A percentile compares a stretch with the other conserved stretches of the same genome.
These are phyloP conservation scores for Puccinia hordei DNA, from an alignment of 1,284 basidiomycete genomes.

Conservation along the genomic window DNA sequence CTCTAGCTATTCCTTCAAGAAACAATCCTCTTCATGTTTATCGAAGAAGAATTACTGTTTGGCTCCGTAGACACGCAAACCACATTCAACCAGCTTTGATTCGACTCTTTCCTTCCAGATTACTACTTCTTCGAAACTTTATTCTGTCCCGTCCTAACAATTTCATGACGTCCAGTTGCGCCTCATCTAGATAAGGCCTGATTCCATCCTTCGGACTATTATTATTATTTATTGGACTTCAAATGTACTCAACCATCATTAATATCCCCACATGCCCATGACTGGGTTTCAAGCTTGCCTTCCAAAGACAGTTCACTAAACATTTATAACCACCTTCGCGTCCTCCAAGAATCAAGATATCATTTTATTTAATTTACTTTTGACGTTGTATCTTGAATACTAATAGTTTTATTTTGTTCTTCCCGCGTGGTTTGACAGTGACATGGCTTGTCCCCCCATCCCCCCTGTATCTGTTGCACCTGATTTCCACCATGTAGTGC, in stretches of 20 bases:
- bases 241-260: not conserved
- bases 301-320: not conserved
- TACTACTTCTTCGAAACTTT: not conserved
- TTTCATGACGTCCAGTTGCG: not conserved
- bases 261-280: not conserved
- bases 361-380: not conserved
- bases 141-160: not conserved
- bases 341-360: not conserved
- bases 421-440: not conserved
- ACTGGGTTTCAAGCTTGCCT: not conserved
- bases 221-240: not conserved
- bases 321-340: not conserved
- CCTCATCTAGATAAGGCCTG: not conserved
- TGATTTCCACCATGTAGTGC: not conserved
- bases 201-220: not conserved
- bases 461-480: not conserved
- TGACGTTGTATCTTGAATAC: conserved; percentile 14
- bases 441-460: no score
- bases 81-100: not conserved
- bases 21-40: not conserved
- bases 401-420: not conserved
- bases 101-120: not conserved
- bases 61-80: not conserved
- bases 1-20: not conserved
- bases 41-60: not conserved